Conservation (phyloP, 1,139 yeast species). For the Sugiyamaella xylanicola region DNA sequence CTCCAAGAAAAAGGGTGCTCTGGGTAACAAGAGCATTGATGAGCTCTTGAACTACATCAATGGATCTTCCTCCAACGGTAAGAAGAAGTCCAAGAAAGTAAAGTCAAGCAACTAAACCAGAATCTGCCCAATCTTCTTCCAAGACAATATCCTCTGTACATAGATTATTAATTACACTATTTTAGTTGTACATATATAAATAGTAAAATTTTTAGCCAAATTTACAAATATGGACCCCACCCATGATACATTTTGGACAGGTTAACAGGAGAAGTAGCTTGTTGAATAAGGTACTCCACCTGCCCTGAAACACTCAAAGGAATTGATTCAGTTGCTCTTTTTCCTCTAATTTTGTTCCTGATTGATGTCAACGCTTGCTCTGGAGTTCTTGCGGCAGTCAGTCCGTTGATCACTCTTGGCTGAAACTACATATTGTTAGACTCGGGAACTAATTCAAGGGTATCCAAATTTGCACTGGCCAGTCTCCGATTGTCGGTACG, state of each 20-base stretch:
- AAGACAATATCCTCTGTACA: conserved; percentile 8
- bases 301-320: conserved; percentile 92
- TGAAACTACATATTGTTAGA: too few species aligned
- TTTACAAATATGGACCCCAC: conserved; percentile 78
- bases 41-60: conserved; percentile 43
- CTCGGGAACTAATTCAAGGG: too few species aligned
- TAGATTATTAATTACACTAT: background rate
- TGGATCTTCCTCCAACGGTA: conserved; percentile 29
- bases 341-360: conserved; percentile 80
- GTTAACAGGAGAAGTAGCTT: conserved; percentile 72
- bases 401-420: conserved; percentile 30
- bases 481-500: too few species aligned
- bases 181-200: conserved; percentile 7
- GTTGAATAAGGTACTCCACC: conserved; percentile 84
- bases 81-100: conserved; percentile 25
- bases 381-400: conserved; percentile 47
- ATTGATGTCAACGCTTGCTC: conserved; percentile 73
- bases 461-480: too few species aligned
- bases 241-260: conserved; percentile 90
- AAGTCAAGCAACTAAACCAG: conserved; percentile 1
- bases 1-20: conserved; percentile 22
- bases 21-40: conserved; percentile 38
- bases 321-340: conserved; percentile 77
- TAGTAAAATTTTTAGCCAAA: conserved; percentile 1
- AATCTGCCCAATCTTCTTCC: background rate